Percentiles rank a stretch among this genome's conserved stretches.
Conservation (phyloP, 208 protist genomes). For the Angomonas ambiguus region DNA sequence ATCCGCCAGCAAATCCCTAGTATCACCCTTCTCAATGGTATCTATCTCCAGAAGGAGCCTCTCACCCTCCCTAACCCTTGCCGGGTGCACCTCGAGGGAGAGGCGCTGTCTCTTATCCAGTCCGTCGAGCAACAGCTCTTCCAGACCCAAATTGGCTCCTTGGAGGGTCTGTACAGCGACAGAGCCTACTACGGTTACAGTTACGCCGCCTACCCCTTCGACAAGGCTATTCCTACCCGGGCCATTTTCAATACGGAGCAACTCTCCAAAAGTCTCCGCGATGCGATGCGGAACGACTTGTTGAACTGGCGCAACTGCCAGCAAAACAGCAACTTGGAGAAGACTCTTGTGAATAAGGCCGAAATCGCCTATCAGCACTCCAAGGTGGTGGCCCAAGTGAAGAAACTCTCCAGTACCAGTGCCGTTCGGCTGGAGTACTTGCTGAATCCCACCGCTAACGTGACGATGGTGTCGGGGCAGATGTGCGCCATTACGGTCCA, state of each 20-base stretch:
- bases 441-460: slow-evolving; percentile 68
- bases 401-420: slow-evolving; percentile 38
- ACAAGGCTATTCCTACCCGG: neutral
- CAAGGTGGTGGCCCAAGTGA: slow-evolving; percentile 39
- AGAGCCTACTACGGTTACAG: neutral
- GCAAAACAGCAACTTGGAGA: neutral
- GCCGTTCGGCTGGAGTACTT: slow-evolving; percentile 37
- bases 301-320: neutral
- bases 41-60: slow-evolving; percentile 37
- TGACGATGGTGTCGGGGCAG: slow-evolving; percentile 57
- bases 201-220: neutral
- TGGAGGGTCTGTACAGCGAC: slow-evolving; percentile 22
- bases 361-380: slow-evolving; percentile 41
- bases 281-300: neutral
- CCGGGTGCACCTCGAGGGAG: slow-evolving; percentile 11
- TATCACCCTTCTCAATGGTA: slow-evolving; percentile 59
- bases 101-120: slow-evolving; percentile 22
- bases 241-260: neutral
- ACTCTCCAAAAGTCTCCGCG: neutral
- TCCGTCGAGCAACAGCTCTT: slow-evolving; percentile 42
- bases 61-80: slow-evolving; percentile 70
- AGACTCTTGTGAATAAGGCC: slow-evolving; percentile 10
- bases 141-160: slow-evolving; percentile 22
- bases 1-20: slow-evolving; percentile 41
- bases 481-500: slow-evolving; percentile 74